phyloP scores from a whole-genome alignment of 148 eudicot species.

The Diospyros kaki region DNA sequence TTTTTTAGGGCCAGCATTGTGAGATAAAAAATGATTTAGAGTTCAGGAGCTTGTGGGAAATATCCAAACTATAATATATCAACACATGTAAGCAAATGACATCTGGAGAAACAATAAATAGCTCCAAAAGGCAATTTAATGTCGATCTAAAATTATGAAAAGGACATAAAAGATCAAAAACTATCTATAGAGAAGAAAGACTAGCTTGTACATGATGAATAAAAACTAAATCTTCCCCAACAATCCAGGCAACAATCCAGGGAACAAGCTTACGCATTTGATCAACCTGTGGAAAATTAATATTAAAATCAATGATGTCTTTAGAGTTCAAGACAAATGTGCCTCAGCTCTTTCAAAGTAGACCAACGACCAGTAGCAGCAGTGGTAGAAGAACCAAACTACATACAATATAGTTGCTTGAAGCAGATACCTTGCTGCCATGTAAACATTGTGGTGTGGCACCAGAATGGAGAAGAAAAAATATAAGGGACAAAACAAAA shows the following conservation, averaged over 20 bases:
- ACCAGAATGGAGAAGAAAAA: too few species aligned
- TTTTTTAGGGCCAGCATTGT: too few species aligned
- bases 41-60: not conserved
- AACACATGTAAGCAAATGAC: not conserved
- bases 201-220: not conserved
- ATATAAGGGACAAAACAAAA: too few species aligned
- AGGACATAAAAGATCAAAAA: not conserved
- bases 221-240: not conserved
- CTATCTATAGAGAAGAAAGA: not conserved
- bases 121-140: not conserved
- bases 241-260: too few species aligned
- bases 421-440: too few species aligned
- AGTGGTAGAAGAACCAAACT: too few species aligned
- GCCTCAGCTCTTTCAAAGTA: too few species aligned
- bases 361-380: too few species aligned
- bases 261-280: not conserved
- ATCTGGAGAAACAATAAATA: not conserved
- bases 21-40: too few species aligned
- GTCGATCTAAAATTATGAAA: not conserved
- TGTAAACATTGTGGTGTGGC: too few species aligned
- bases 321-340: too few species aligned
- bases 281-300: not conserved
- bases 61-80: not conserved
- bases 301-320: not conserved
- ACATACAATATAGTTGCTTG: too few species aligned